Conservation (phyloP, 257 asterid genomes). For the Paulownia fortunei region DNA sequence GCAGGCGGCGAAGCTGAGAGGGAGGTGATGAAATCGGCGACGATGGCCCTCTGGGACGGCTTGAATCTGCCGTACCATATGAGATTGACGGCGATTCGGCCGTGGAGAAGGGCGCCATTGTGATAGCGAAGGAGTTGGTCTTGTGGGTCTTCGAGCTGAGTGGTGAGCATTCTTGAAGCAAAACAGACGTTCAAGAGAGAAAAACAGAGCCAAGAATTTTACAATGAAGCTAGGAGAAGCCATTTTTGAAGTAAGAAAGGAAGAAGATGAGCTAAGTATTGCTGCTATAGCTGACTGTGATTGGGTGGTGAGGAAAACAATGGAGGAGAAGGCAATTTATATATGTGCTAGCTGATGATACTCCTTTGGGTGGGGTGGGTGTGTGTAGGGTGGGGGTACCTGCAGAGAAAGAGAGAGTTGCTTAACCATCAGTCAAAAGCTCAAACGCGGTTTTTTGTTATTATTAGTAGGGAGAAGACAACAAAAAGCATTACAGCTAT, state of each 20-base stretch:
- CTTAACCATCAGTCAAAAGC: not conserved
- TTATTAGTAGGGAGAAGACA: not conserved
- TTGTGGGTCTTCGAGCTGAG: not conserved
- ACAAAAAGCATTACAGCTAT: not conserved
- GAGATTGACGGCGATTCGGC: conserved; percentile 61
- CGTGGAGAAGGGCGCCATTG: conserved; percentile 72
- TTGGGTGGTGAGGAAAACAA: not conserved
- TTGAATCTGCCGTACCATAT: conserved; percentile 78
- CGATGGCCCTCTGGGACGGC: conserved; percentile 66
- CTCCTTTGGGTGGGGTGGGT: no score
- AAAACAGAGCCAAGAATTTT: not conserved
- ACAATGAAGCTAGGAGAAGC: not conserved
- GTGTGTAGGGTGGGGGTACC: not conserved
- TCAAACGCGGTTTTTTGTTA: not conserved
- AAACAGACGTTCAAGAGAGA: not conserved
- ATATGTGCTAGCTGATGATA: not conserved
- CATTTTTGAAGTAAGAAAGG: not conserved
- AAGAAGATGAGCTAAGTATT: not conserved
- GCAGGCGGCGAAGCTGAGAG: conserved; percentile 40
- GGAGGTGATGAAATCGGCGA: conserved; percentile 70
- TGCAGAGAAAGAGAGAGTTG: not conserved
- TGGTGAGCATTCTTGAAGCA: conserved; percentile 16
- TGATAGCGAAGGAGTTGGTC: conserved; percentile 51
- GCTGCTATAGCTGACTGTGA: not conserved
- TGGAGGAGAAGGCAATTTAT: conserved; percentile 7